Percentiles rank a stretch among this genome's conserved stretches.
Evolutionary conservation across 164 flowering plant genomes (phyloP).

Genomic region (Vitis vinifera): ASM3070453v1 NC_081815.1:4839501-4840000

Average conservation of each 20-base stretch:
- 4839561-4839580: neutral
- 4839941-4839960: slow-evolving; percentile 44
- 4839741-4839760: slow-evolving; percentile 88
- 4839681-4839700: slow-evolving; percentile 25
- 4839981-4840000: slow-evolving; percentile 80
- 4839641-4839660: neutral
- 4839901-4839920: slow-evolving; percentile 22
- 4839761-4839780: slow-evolving; percentile 63
- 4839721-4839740: slow-evolving; percentile 97
- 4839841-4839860: slow-evolving; percentile 77
- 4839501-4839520: neutral
- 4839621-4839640: neutral
- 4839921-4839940: slow-evolving; percentile 25
- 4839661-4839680: neutral
- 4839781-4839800: neutral
- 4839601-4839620: too few species aligned
- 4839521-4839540: neutral
- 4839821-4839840: slow-evolving; percentile 15
- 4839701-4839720: slow-evolving; percentile 97
- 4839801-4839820: neutral
- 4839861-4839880: slow-evolving; percentile 49
- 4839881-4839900: slow-evolving; percentile 34
- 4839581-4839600: neutral
- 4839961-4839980: slow-evolving; percentile 69
- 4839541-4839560: neutral